Percentiles rank a stretch among this genome's conserved stretches.
These are phyloP conservation scores for Suzukiozyma palmioleophila DNA, from an alignment of 1,139 yeast species.

Conservation along the genomic window DNA sequence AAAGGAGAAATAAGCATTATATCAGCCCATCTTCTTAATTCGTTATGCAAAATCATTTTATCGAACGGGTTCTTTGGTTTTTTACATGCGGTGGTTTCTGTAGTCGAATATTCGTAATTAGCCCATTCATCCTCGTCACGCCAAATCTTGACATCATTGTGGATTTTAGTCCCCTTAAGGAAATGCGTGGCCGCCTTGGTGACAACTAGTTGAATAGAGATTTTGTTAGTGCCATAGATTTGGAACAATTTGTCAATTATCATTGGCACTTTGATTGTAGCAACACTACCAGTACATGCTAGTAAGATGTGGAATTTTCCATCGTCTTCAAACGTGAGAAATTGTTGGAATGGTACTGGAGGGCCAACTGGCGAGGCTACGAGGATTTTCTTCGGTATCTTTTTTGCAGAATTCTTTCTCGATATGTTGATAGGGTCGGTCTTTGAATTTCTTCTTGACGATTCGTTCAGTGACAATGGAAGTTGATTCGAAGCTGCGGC, in stretches of 20 bases:
- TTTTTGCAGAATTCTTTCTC: constrained; percentile 19
- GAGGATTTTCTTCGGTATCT: constrained; percentile 29
- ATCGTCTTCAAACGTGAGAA: constrained; percentile 67
- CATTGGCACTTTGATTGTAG: constrained; percentile 86
- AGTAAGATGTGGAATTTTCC: constrained; percentile 79
- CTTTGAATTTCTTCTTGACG: constrained; percentile 4
- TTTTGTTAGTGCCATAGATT: constrained; percentile 63
- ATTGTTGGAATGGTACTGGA: constrained; percentile 70
- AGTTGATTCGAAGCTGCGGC: constrained; percentile 13
- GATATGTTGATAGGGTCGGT: constrained; percentile 22
- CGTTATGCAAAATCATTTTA: constrained; percentile 69
- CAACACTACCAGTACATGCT: constrained; percentile 96
- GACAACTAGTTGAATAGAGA: constrained; percentile 80
- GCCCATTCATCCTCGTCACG: constrained; percentile 92
- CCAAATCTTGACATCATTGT: constrained; percentile 86
- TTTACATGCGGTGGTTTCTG: constrained; percentile 17
- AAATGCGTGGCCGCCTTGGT: constrained; percentile 84
- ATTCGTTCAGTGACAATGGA: constrained; percentile 7
- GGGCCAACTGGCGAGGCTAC: constrained; percentile 61
- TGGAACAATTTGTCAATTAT: constrained; percentile 80
- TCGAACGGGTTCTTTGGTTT: constrained; percentile 38
- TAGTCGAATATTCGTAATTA: constrained; percentile 31
- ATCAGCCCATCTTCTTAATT: constrained; percentile 94
- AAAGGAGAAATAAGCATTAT: constrained; percentile 86
- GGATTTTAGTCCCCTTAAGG: constrained; percentile 70